These are phyloP conservation scores for Bryoerythrophyllum caledonicum DNA, from an alignment of 225 moss, liverwort and hornwort genomes.

Conservation along the genomic window DNA sequence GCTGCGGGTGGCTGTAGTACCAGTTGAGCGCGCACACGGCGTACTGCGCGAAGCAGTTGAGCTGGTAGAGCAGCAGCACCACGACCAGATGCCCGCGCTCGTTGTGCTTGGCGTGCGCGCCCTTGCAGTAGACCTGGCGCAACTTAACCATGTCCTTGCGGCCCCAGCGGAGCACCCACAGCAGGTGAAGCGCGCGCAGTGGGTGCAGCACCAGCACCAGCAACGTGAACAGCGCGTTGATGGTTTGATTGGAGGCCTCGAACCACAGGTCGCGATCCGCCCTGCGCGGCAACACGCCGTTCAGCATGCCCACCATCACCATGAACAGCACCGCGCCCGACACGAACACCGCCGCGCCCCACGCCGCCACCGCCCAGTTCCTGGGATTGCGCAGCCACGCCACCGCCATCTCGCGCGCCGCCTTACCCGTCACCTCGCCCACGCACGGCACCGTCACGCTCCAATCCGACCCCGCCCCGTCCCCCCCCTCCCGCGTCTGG, in stretches of 20 bases:
- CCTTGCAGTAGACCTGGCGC: conserved; percentile 62
- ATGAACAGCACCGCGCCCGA: conserved; percentile 81
- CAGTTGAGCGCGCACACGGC: conserved; percentile 77
- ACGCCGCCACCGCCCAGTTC: conserved; percentile 57
- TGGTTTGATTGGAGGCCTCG: conserved; percentile 79
- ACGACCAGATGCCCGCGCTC: conserved; percentile 76
- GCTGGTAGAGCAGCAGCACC: conserved; percentile 62
- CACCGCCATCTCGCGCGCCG: conserved; percentile 16
- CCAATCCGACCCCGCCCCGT: conserved; percentile 18
- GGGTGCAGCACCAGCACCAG: conserved; percentile 71
- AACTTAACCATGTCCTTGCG: conserved; percentile 54
- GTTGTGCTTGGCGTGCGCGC: conserved; percentile 56
- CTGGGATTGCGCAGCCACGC: conserved; percentile 63
- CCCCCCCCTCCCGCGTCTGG: conserved; percentile 22
- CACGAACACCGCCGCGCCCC: conserved; percentile 61
- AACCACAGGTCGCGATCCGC: conserved; percentile 63
- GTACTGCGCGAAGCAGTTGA: conserved; percentile 83
- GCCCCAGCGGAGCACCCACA: conserved; percentile 65
- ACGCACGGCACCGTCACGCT: conserved; percentile 46
- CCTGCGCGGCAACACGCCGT: conserved; percentile 45
- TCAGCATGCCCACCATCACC: conserved; percentile 84
- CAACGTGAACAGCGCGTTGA: conserved; percentile 79
- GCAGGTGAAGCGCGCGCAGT: conserved; percentile 49
- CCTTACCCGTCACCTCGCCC: conserved; percentile 47
- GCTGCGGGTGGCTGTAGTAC: conserved; percentile 59